Percentiles rank a stretch among this genome's conserved stretches.
These are phyloP conservation scores for Leccinum subtestaceum DNA, from an alignment of 768 basidiomycete species.

Conservation along the genomic window DNA sequence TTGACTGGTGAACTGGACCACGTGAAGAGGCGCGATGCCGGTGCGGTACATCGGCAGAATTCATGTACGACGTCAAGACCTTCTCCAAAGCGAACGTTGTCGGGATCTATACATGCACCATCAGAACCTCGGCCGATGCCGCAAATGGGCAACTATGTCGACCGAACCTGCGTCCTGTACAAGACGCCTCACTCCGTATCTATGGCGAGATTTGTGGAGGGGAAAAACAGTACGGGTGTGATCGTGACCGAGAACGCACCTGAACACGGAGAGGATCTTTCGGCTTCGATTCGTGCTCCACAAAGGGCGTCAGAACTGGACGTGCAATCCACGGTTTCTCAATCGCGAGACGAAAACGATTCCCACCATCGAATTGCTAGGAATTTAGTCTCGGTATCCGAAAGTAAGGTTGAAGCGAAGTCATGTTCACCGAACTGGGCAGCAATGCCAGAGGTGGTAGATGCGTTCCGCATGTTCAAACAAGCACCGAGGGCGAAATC, in stretches of 20 bases:
- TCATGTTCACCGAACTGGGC: slow-evolving; percentile 13
- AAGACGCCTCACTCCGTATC: not conserved
- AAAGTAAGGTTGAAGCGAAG: not conserved
- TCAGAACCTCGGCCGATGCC: not conserved
- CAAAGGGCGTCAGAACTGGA: not conserved
- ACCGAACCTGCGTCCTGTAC: not conserved
- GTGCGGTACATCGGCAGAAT: not conserved
- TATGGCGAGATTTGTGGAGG: not conserved
- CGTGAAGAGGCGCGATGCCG: not conserved
- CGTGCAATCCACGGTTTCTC: not conserved
- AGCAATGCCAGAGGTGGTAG: slow-evolving; percentile 19
- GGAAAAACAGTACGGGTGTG: not conserved
- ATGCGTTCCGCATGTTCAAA: slow-evolving; percentile 17
- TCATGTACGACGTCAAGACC: not conserved
- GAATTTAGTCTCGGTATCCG: not conserved
- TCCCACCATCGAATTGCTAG: not conserved
- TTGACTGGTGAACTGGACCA: not conserved
- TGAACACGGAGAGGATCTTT: not conserved
- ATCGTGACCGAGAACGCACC: not conserved
- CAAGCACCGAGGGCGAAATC: not conserved
- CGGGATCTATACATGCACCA: slow-evolving; percentile 18
- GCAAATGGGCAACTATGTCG: not conserved
- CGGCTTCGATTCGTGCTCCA: slow-evolving; percentile 15
- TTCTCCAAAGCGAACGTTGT: slow-evolving; percentile 6
- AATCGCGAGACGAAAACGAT: not conserved